Evolutionary conservation across 352 stramenopile species (phyloP).

Genomic region (Phytophthora uliginosa): DNA sequence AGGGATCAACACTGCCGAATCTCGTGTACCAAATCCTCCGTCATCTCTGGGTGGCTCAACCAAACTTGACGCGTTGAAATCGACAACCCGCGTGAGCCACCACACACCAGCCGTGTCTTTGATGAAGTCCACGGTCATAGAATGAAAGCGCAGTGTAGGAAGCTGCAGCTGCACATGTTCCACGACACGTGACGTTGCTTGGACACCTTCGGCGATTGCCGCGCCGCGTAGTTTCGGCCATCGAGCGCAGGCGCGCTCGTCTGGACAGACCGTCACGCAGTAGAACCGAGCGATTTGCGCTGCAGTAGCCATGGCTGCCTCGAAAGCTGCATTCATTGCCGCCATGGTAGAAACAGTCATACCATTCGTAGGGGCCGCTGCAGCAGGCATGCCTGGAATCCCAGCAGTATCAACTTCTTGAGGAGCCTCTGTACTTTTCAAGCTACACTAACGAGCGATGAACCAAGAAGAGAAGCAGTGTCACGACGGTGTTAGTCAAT

Average conservation of each 20-base stretch:
- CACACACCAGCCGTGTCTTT: constrained; percentile 66
- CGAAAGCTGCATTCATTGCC: constrained; percentile 34
- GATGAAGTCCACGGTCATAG: constrained; percentile 78
- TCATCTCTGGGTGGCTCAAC: constrained; percentile 26
- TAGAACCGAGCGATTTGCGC: constrained; percentile 41
- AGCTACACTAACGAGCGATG: constrained; percentile 44
- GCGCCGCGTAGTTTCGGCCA: constrained; percentile 68
- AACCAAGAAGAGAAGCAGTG: constrained; percentile 12
- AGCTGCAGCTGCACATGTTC: constrained; percentile 77
- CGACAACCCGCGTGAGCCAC: constrained; percentile 77
- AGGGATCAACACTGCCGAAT: constrained; percentile 60
- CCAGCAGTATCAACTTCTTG: constrained; percentile 15
- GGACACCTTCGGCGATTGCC: constrained; percentile 59
- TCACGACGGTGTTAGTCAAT: constrained; percentile 16
- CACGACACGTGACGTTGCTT: constrained; percentile 61
- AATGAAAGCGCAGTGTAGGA: constrained; percentile 59
- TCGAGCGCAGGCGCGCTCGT: constrained; percentile 37
- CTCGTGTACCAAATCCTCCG: constrained; percentile 16
- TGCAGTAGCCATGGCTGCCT: constrained; percentile 40
- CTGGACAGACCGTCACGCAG: constrained; percentile 52
- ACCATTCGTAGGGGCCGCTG: background rate
- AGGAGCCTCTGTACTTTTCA: constrained; percentile 37
- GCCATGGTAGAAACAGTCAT: constrained; percentile 20
- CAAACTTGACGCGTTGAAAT: constrained; percentile 52
- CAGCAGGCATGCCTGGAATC: background rate